Conservation (phyloP, 306 rosid genomes). For the Glycine tomentella region DNA sequence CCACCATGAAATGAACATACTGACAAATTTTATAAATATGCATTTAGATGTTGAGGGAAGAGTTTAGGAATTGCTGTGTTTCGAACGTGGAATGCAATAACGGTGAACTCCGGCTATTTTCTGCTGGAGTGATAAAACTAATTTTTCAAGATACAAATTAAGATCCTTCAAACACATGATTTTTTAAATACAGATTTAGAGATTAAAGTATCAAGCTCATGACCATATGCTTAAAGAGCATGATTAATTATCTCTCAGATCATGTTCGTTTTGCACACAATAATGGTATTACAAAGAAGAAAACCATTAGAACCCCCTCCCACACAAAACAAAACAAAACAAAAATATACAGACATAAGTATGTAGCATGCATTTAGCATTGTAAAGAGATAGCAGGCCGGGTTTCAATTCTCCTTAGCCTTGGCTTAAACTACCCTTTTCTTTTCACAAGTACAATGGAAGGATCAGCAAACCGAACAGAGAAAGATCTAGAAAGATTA, state of each 20-base stretch:
- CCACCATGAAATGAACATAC: not conserved
- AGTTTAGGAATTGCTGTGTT: not conserved
- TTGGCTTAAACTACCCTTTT: not conserved
- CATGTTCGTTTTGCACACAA: not conserved
- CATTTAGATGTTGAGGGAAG: not conserved
- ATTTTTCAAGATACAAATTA: no score
- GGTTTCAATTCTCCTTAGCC: not conserved
- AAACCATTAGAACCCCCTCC: not conserved
- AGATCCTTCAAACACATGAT: no score
- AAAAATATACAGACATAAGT: no score
- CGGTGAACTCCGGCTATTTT: no score
- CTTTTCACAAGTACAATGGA: slow-evolving; percentile 48
- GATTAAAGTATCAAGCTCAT: no score
- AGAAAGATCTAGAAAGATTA: slow-evolving; percentile 58
- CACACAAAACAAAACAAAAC: no score
- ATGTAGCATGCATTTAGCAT: no score
- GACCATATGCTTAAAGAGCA: no score
- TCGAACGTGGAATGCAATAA: no score
- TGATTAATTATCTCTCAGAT: no score
- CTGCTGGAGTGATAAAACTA: no score
- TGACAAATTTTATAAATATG: not conserved
- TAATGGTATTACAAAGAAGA: not conserved
- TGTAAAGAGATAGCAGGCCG: not conserved
- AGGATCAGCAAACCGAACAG: slow-evolving; percentile 59
- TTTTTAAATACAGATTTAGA: no score